Percentiles rank a stretch among this genome's conserved stretches.
Evolutionary conservation across 2,329 filamentous ascomycete species (phyloP).

Genomic region (Talaromyces amestolkiae): DNA sequence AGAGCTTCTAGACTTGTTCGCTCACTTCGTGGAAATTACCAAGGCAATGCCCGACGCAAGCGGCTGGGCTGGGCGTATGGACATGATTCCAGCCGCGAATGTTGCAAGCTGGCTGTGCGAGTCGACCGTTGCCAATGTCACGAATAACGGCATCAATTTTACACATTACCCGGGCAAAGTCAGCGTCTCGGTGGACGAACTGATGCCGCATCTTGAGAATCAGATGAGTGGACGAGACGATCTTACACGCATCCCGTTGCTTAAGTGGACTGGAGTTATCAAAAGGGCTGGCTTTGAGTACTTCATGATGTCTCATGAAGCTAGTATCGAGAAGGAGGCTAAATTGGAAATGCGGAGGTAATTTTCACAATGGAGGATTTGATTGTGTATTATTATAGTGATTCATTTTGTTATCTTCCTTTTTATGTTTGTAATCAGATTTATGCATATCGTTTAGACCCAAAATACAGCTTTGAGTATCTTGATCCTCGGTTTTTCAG

Average conservation of each 20-base stretch:
- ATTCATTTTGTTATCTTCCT: neutral
- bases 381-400: neutral
- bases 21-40: neutral
- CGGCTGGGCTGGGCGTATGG: neutral
- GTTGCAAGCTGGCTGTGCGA: neutral
- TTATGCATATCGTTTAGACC: neutral
- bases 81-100: neutral
- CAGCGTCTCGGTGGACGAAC: neutral
- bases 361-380: neutral
- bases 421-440: neutral
- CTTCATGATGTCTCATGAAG: neutral
- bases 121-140: neutral
- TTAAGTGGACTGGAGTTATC: constrained; percentile 5
- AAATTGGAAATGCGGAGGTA: neutral
- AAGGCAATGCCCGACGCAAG: neutral
- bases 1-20: neutral
- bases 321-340: neutral
- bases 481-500: neutral
- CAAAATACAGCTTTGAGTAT: neutral
- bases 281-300: constrained; percentile 4
- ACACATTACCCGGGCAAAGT: neutral
- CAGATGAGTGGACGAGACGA: neutral
- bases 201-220: neutral
- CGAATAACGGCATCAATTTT: neutral
- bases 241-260: neutral